Evolutionary conservation across 495 filamentous ascomycete genomes (phyloP), one percentile per base, ranked within the genome.

Genomic region (Penicillium robsamsonii): DNA sequence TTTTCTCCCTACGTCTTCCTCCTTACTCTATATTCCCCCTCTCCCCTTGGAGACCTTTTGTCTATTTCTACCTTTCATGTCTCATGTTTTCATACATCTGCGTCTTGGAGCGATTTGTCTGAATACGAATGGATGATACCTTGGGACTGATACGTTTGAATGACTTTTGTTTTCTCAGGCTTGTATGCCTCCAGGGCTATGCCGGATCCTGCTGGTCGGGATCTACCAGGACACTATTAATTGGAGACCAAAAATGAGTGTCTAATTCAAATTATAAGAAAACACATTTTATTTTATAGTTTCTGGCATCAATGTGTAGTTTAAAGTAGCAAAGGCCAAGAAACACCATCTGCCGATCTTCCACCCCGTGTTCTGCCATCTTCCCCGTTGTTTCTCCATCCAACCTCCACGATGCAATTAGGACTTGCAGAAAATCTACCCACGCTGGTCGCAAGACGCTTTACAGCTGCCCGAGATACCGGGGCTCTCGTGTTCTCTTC

Each of bases 401-500:
- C 43, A 33, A 6, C 18, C 46, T 44, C 42, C 60, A 57, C 50
- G 13, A 79, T 77, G 74, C 72, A 72, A 60, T 60, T 76, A 27
- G 67, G 68, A 30, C 62, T 78, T n/a, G 61, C 70, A 12, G 76
- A 79, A 51, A 62, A 52, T 50, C 74, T 87, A 2, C 75, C 81
- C 3, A 61, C 73, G 8, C 75, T 87, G 11, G 85, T 88, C 44
- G 71, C 74, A 30, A 61, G 70, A 5, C 78, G 81, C 11, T 87
- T 86, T 55, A 51, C 55, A 40, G 70, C 76, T 17, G 84, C 85
- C 42, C 78, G 74, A 59, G 74, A 78, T 24, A 74, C 62, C 42
- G 79, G 80, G 18, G 76, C 82, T 56, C 71, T 88, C 18, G 66
- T 75, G 20, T 87, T 86, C 65, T 87, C 82, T 47, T 71, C 77